Conservation (phyloP, 1,284 basidiomycete species). For the Clitocybe nebularis region DNA sequence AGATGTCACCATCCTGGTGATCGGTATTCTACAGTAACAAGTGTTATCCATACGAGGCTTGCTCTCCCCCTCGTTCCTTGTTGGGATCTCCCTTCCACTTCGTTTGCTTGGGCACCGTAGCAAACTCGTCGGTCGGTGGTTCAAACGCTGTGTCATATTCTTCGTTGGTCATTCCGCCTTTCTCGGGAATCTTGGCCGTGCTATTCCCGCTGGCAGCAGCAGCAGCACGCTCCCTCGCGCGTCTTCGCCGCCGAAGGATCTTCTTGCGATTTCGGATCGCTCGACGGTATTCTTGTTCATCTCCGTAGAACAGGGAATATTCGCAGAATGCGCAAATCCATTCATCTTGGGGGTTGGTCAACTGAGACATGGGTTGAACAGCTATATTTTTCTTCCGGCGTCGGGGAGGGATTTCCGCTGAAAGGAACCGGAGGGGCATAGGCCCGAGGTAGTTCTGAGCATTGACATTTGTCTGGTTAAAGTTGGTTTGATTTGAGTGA, state of each 20-base stretch:
- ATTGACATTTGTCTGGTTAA: constrained; percentile 28
- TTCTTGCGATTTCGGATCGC: constrained; percentile 75
- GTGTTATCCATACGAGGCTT: constrained; percentile 26
- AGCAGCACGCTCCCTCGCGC: constrained; percentile 76
- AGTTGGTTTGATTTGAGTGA: constrained; percentile 42
- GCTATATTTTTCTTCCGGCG: constrained; percentile 30
- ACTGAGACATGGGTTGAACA: constrained; percentile 29
- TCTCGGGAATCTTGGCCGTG: constrained; percentile 23
- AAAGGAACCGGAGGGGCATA: constrained; percentile 59
- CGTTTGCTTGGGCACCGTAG: constrained; percentile 16
- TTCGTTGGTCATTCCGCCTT: constrained; percentile 30
- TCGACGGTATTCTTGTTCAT: constrained; percentile 56
- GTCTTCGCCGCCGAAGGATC: constrained; percentile 67
- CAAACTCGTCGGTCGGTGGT: constrained; percentile 11
- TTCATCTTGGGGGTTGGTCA: constrained; percentile 69
- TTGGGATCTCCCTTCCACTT: constrained; percentile 29
- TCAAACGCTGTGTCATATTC: constrained; percentile 33
- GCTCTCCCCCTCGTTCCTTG: constrained; percentile 24
- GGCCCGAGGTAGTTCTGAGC: constrained; percentile 52
- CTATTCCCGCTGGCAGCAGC: constrained; percentile 37
- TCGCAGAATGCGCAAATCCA: constrained; percentile 91
- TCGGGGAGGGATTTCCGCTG: constrained; percentile 60
- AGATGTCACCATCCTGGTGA: no score
- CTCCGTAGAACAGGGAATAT: constrained; percentile 81
- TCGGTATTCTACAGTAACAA: no score